Conservation (phyloP, 2,329 filamentous ascomycete genomes). For the Pseudohalonectria lignicola region DNA sequence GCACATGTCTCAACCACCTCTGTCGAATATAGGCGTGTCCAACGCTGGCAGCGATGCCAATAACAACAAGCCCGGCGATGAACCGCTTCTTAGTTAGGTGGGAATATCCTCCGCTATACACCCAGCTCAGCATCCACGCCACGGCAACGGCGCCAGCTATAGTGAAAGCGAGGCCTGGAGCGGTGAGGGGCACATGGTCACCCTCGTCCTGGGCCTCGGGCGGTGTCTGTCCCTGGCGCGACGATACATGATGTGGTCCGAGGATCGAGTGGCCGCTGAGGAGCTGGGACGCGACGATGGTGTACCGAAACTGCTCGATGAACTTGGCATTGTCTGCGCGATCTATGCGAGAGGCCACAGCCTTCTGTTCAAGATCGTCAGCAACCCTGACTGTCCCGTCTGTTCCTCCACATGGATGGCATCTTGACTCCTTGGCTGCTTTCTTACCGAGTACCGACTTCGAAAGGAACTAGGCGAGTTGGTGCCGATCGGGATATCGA, state of each 20-base stretch:
- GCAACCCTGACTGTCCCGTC: too few species aligned
- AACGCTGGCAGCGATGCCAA: slow-evolving; percentile 43
- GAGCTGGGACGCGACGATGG: slow-evolving; percentile 83
- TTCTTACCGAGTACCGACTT: slow-evolving; percentile 41
- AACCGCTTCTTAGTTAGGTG: slow-evolving; percentile 46
- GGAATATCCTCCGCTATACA: slow-evolving; percentile 37
- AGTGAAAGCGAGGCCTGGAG: slow-evolving; percentile 38
- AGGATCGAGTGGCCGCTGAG: slow-evolving; percentile 58
- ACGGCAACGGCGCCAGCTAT: slow-evolving; percentile 57
- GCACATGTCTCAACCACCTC: slow-evolving; percentile 71
- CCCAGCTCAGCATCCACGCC: slow-evolving; percentile 64
- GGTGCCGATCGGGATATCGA: slow-evolving; percentile 27
- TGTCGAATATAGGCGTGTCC: slow-evolving; percentile 65
- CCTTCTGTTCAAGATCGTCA: too few species aligned
- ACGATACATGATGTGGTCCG: slow-evolving; percentile 21
- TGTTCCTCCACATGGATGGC: too few species aligned
- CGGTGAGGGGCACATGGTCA: slow-evolving; percentile 11
- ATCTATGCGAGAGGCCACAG: slow-evolving; percentile 61
- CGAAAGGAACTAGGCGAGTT: slow-evolving; percentile 33
- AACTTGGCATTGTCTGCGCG: slow-evolving; percentile 74
- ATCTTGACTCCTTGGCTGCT: too few species aligned
- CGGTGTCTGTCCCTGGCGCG: neutral
- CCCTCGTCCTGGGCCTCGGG: slow-evolving; percentile 4
- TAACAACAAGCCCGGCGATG: slow-evolving; percentile 29
- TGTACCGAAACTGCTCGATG: slow-evolving; percentile 86